phyloP scores from a whole-genome alignment of 805 yeast species.

The Wickerhamomyces ciferrii region DNA sequence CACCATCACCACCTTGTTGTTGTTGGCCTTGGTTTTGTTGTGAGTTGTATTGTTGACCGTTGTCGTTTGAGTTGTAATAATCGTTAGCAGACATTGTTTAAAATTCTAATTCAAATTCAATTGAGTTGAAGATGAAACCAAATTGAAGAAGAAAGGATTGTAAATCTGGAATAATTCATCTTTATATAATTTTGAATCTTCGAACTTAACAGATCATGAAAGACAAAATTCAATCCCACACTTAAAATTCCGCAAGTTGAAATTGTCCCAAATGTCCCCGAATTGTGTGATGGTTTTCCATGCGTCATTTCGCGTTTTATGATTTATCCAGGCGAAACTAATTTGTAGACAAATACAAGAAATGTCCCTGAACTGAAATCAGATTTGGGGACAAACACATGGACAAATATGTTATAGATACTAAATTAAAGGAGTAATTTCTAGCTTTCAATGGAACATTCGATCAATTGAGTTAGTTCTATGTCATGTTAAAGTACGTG shows the following conservation, averaged over 20 bases:
- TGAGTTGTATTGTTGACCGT: constrained; percentile 26
- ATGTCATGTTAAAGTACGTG: no score
- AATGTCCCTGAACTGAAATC: not conserved
- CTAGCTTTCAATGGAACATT: no score
- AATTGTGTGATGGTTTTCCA: no score
- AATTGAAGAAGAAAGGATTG: no score
- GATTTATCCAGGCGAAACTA: no score
- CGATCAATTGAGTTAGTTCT: no score
- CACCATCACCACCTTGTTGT: constrained; percentile 20
- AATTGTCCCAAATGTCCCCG: not conserved
- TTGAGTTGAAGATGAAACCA: not conserved
- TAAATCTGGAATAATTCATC: not conserved
- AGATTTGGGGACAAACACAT: not conserved
- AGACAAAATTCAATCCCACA: not conserved
- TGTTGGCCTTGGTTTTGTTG: constrained; percentile 6
- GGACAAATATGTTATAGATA: no score
- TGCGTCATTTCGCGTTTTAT: not conserved
- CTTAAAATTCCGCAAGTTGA: not conserved
- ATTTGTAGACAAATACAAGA: not conserved
- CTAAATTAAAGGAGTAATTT: no score
- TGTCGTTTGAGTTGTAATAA: constrained; percentile 42
- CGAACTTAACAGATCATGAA: not conserved
- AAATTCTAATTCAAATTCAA: not conserved
- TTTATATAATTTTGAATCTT: not conserved
- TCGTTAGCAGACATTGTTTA: constrained; percentile 51